Conservation (phyloP, 352 stramenopile genomes). For the Heterotrichella gracilis region DNA sequence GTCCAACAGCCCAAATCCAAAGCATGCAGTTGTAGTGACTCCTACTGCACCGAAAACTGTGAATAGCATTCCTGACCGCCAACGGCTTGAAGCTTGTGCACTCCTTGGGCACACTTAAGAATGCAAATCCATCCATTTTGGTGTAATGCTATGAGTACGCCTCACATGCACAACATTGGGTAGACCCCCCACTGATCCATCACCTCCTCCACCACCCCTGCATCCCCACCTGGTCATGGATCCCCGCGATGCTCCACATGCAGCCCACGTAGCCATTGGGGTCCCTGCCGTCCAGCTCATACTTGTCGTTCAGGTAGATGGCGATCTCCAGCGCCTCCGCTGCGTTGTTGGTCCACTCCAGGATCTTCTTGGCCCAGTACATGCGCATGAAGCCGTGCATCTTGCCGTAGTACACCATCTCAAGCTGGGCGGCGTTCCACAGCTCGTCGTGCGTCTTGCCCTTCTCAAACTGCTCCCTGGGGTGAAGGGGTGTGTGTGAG, state of each 20-base stretch:
- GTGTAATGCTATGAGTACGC: too few relatives aligned
- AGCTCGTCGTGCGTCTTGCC: conserved; percentile 67
- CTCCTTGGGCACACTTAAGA: too few relatives aligned
- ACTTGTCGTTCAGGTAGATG: conserved; percentile 89
- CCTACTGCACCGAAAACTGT: too few relatives aligned
- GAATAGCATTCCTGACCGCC: too few relatives aligned
- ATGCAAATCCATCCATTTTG: too few relatives aligned
- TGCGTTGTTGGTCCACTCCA: conserved; percentile 72
- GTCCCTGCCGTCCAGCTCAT: conserved; percentile 71
- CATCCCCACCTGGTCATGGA: conserved; percentile 95
- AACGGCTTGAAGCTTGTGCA: too few relatives aligned
- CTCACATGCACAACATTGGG: too few relatives aligned
- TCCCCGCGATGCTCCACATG: conserved; percentile 51
- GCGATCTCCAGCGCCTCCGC: conserved; percentile 50
- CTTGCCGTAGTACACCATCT: conserved; percentile 61
- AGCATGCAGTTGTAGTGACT: too few relatives aligned
- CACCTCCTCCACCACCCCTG: too few relatives aligned
- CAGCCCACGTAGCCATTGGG: conserved; percentile 33
- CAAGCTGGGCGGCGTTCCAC: conserved; percentile 86
- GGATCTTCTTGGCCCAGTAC: conserved; percentile 97
- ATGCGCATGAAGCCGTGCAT: conserved; percentile 66
- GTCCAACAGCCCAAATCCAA: too few relatives aligned
- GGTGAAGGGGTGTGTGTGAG: too few relatives aligned
- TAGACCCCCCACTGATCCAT: too few relatives aligned
- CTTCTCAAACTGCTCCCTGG: conserved; percentile 48